phyloP scores from a whole-genome alignment of 139 green algal species.

The Zygnema cylindricum region DNA sequence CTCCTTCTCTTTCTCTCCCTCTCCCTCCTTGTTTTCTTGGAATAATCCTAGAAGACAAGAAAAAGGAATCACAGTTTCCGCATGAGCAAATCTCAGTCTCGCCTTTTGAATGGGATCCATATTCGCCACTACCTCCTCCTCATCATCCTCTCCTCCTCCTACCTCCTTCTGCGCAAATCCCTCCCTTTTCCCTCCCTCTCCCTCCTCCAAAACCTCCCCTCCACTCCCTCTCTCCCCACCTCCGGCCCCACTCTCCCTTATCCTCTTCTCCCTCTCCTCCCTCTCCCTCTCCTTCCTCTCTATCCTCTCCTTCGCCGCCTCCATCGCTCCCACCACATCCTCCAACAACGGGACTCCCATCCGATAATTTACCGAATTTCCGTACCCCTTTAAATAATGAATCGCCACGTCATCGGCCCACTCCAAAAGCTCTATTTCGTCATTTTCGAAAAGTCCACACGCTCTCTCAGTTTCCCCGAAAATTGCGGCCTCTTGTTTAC shows the following conservation, averaged over 20 bases:
- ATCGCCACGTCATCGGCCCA: constrained; percentile 54
- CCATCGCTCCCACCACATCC: constrained; percentile 43
- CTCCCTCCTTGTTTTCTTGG: neutral
- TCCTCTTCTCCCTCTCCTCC: neutral
- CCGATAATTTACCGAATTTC: constrained; percentile 41
- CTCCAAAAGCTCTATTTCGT: constrained; percentile 33
- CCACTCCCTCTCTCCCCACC: neutral
- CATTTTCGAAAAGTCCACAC: constrained; percentile 29
- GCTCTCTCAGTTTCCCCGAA: neutral
- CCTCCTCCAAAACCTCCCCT: neutral
- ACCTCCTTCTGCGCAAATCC: neutral
- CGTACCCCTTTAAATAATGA: constrained; percentile 46
- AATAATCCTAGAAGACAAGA: constrained; percentile 54
- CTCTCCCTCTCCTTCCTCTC: neutral
- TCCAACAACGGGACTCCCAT: constrained; percentile 50
- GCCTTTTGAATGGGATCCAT: neutral
- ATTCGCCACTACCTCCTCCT: constrained; percentile 17
- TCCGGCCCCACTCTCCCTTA: neutral
- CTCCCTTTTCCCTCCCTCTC: neutral
- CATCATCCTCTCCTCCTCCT: neutral
- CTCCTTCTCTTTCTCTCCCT: neutral
- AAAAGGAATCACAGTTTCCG: constrained; percentile 59
- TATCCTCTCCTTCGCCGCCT: constrained; percentile 19
- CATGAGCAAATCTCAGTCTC: constrained; percentile 53
- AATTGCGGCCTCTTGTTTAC: constrained; percentile 41